Percentiles rank a stretch among this genome's conserved stretches.
These are phyloP conservation scores for Podospora didyma DNA, from an alignment of 495 filamentous ascomycete species.

Conservation along the genomic window DNA sequence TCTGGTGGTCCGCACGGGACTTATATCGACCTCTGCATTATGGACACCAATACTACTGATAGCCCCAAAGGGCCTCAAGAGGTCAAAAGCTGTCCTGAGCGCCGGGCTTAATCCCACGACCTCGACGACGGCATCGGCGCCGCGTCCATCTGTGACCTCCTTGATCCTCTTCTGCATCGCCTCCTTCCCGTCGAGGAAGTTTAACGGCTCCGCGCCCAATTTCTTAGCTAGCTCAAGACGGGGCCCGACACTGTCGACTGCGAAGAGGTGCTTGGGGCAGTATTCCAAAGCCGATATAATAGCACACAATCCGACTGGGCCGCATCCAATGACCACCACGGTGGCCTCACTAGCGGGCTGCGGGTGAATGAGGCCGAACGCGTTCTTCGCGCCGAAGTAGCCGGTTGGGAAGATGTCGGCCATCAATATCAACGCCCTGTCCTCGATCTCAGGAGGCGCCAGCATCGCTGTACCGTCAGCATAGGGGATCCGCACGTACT, in stretches of 20 bases:
- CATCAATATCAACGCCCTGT: slow-evolving; percentile 82
- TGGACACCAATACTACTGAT: slow-evolving; percentile 92
- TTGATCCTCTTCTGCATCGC: slow-evolving; percentile 65
- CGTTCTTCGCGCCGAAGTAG: slow-evolving; percentile 84
- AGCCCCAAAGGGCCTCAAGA: slow-evolving; percentile 80
- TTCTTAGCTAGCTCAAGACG: slow-evolving; percentile 71
- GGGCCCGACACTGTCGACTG: slow-evolving; percentile 77
- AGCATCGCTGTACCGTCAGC: slow-evolving; percentile 80
- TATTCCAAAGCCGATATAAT: slow-evolving; percentile 78
- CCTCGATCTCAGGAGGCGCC: slow-evolving; percentile 69
- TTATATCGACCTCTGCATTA: slow-evolving; percentile 80
- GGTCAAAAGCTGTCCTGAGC: slow-evolving; percentile 75
- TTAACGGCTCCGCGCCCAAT: slow-evolving; percentile 82
- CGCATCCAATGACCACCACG: slow-evolving; percentile 83
- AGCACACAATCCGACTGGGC: slow-evolving; percentile 84
- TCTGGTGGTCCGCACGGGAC: neutral
- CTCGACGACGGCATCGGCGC: slow-evolving; percentile 89
- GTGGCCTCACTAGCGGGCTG: slow-evolving; percentile 62
- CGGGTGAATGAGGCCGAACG: slow-evolving; percentile 61
- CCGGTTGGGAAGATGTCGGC: slow-evolving; percentile 86
- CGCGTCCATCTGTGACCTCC: slow-evolving; percentile 76
- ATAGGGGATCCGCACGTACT: slow-evolving; percentile 82
- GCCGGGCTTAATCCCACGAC: slow-evolving; percentile 85
- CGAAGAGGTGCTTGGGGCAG: slow-evolving; percentile 75
- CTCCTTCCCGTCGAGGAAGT: slow-evolving; percentile 66